Evolutionary conservation across 805 yeast genomes (phyloP), one percentile per base, ranked within the genome.

Genomic region (Danielozyma ontarioensis): DNA sequence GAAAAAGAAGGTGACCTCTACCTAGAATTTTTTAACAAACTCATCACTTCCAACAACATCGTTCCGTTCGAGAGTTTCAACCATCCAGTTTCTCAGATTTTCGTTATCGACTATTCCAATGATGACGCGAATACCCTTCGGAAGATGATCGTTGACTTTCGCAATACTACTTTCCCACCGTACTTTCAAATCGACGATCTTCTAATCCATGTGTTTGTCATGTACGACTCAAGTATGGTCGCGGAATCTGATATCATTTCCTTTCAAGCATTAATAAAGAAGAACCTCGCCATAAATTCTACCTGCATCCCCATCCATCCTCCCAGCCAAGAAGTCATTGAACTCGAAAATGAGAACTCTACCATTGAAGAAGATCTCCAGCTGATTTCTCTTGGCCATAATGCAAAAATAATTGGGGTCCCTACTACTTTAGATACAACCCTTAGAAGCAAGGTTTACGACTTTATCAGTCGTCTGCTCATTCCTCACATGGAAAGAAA

Each of bases 401-500:
- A 44, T 12, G 32, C 40, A 13, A 29, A 38, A 10, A 36, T 37
- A 8, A 30, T 39, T 19, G 34, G 36, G 5, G 46, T 64, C 3
- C 68, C 69, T 13, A 57, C 46, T 17, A 45, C 59, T 4, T 59
- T 73, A n/a, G 73, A 66, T 39, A 45, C 54, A 42, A 54, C 62
- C 0, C 42, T 79, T 17, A 45, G 62, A 8, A 40, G 43, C 7
- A 66, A 66, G 32, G 39, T 77, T 12, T 54, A 63, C 29, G 82
- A 78, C 21, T 57, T 74, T 34, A 62, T 77, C 7, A 59, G 59
- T 23, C 71, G 70, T 41, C 58, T 61, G 29, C 58, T 83, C 37
- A 66, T 86, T 1, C 95, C 97, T 0, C 89, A 79, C 53, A 86
- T 93, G 96, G 88, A 86, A 50, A 61, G 74, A 35, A 82, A 85